phyloP scores from a whole-genome alignment of 192 early-diverging fungal genomes.

The Coemansia sp. region DNA sequence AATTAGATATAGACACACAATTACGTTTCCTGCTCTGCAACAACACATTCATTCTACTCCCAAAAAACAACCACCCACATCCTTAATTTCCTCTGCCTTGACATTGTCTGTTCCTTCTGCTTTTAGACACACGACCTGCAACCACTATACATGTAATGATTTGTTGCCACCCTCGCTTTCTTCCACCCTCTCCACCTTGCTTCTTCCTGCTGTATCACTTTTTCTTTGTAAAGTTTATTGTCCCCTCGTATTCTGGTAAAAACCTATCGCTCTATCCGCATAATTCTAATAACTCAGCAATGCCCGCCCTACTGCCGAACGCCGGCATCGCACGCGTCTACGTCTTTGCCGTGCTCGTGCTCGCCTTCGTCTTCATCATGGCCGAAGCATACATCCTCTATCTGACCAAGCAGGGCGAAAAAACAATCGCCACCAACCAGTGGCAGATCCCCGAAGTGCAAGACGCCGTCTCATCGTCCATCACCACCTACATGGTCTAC shows the following conservation, averaged over 20 bases:
- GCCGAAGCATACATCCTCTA: constrained; percentile 43
- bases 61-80: too few relatives aligned
- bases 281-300: not conserved
- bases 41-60: too few relatives aligned
- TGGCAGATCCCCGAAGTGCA: constrained; percentile 42
- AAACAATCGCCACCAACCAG: constrained; percentile 10
- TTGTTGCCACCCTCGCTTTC: too few relatives aligned
- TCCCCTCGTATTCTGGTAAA: not conserved
- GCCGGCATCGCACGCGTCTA: constrained; percentile 29
- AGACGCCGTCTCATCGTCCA: constrained; percentile 31
- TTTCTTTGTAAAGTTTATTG: too few relatives aligned
- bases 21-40: too few relatives aligned
- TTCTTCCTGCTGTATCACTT: too few relatives aligned
- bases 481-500: constrained; percentile 46
- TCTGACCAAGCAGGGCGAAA: constrained; percentile 17
- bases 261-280: not conserved
- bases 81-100: too few relatives aligned
- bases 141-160: too few relatives aligned
- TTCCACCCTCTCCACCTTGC: too few relatives aligned
- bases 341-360: constrained; percentile 20
- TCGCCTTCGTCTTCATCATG: constrained; percentile 35
- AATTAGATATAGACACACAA: too few relatives aligned
- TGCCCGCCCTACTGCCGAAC: constrained; percentile 17
- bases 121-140: too few relatives aligned
- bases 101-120: too few relatives aligned